phyloP scores from a whole-genome alignment of 148 eudicot species.

The Silene conica region DNA sequence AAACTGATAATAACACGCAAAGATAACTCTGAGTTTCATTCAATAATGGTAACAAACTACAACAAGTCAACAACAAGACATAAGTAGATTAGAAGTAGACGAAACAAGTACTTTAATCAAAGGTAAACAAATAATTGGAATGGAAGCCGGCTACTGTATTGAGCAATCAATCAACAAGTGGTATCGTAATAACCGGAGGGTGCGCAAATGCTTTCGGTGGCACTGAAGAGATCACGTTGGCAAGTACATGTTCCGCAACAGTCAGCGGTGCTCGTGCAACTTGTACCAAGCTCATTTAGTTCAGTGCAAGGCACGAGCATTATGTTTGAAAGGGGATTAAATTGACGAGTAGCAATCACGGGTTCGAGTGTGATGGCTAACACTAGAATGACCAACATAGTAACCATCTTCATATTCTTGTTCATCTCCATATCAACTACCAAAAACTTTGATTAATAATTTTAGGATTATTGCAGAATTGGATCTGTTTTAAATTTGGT shows the following conservation, averaged over 20 bases:
- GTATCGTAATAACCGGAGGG: not conserved
- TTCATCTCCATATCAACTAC: not conserved
- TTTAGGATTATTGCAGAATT: not conserved
- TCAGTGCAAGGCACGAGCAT: not conserved
- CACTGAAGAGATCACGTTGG: not conserved
- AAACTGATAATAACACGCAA: not conserved
- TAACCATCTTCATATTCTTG: conserved; percentile 1
- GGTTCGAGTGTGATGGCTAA: not conserved
- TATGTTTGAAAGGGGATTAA: not conserved
- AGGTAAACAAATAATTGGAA: no score
- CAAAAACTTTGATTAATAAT: not conserved
- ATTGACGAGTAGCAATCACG: not conserved
- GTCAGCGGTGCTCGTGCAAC: not conserved
- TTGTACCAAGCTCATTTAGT: not conserved
- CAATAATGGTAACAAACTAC: not conserved
- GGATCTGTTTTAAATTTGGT: no score
- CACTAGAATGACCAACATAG: not conserved
- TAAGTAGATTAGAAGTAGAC: not conserved
- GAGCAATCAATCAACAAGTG: conserved; percentile 1
- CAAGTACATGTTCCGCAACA: not conserved
- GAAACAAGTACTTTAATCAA: not conserved
- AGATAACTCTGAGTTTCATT: not conserved
- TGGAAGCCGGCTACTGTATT: not conserved
- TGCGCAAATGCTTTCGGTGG: not conserved
- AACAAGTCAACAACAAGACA: not conserved